These are phyloP conservation scores for Lathyrus sativus DNA, from an alignment of 306 rosid species.

Conservation along the genomic window DNA sequence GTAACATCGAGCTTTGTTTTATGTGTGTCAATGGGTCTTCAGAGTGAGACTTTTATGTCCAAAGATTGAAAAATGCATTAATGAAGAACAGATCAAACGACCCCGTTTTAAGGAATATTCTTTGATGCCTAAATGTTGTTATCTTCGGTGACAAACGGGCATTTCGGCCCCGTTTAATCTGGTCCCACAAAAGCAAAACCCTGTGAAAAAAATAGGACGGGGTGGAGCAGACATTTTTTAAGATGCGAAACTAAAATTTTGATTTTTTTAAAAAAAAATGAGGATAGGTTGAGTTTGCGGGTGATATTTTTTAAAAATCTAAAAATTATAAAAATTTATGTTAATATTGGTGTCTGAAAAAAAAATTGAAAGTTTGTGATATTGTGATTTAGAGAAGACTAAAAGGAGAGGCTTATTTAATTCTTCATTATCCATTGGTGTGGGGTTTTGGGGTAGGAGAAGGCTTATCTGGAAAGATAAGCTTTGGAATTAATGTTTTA, in stretches of 20 bases:
- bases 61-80: not conserved
- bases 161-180: too few species aligned
- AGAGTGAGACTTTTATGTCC: not conserved
- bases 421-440: slow-evolving; percentile 12
- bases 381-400: not conserved
- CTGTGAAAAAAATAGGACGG: too few species aligned
- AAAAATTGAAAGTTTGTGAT: slow-evolving; percentile 10
- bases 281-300: too few species aligned
- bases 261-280: too few species aligned
- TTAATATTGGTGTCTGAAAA: too few species aligned
- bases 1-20: not conserved
- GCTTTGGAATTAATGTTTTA: not conserved
- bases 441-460: slow-evolving; percentile 24
- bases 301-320: too few species aligned
- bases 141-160: not conserved
- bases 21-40: not conserved
- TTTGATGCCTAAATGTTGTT: not conserved
- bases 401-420: not conserved
- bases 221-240: too few species aligned
- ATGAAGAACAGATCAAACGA: slow-evolving; percentile 6
- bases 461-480: not conserved
- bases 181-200: too few species aligned
- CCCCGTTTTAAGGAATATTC: slow-evolving; percentile 16
- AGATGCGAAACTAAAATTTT: too few species aligned
- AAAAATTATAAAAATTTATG: too few species aligned